These are phyloP conservation scores for Eucalyptus marginata DNA, from an alignment of 345 rosid genomes.

Conservation along the genomic window DNA sequence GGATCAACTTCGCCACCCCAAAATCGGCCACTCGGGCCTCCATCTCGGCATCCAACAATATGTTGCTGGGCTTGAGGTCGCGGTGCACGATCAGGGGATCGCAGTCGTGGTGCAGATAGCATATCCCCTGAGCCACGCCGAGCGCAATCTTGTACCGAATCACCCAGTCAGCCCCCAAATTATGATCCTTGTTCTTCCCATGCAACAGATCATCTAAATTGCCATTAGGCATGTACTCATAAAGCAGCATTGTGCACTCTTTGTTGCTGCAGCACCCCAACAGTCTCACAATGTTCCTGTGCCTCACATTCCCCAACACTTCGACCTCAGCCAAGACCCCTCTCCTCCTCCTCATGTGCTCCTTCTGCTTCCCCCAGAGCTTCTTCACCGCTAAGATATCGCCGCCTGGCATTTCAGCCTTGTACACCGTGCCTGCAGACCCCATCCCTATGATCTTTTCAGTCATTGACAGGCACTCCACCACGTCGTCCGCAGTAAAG, in stretches of 20 bases:
- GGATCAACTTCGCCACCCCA: slow-evolving; percentile 91
- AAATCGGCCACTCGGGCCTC: slow-evolving; percentile 99
- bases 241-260: slow-evolving; percentile 83
- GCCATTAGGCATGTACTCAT: slow-evolving; percentile 95
- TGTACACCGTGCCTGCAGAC: slow-evolving; percentile 82
- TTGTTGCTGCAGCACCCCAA: slow-evolving; percentile 89
- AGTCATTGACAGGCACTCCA: slow-evolving; percentile 59
- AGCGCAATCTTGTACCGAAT: slow-evolving; percentile 73
- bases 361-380: slow-evolving; percentile 81
- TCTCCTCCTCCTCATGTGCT: slow-evolving; percentile 50
- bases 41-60: slow-evolving; percentile 71
- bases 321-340: slow-evolving; percentile 92
- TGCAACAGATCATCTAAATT: slow-evolving; percentile 77
- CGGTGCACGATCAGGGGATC: slow-evolving; percentile 94
- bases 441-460: slow-evolving; percentile 94
- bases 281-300: slow-evolving; percentile 83
- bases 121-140: slow-evolving; percentile 95
- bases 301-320: slow-evolving; percentile 79
- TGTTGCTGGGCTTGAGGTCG: slow-evolving; percentile 87
- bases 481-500: slow-evolving; percentile 82
- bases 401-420: slow-evolving; percentile 91
- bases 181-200: slow-evolving; percentile 51
- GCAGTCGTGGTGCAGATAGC: slow-evolving; percentile 96
- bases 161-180: slow-evolving; percentile 75
- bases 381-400: slow-evolving; percentile 95